Evolutionary conservation across 2,329 filamentous ascomycete species (phyloP).

Genomic region (Thermomyces lanuginosus): DNA sequence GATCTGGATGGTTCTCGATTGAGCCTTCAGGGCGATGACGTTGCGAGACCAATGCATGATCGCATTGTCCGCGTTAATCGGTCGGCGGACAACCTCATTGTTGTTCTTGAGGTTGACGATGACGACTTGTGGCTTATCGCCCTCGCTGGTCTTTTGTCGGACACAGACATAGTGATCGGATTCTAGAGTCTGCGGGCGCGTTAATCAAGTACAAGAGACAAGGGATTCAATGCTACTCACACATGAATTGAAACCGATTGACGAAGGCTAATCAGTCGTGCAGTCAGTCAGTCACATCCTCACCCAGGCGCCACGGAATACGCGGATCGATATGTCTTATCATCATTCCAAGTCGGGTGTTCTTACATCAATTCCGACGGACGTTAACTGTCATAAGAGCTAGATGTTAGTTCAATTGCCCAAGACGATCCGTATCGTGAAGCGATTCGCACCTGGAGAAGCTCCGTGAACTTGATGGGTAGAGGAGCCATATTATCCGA

Average conservation of each 20-base stretch:
- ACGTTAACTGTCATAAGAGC: constrained; percentile 31
- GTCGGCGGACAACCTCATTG: constrained; percentile 85
- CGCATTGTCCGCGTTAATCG: constrained; percentile 97
- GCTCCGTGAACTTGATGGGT: constrained; percentile 86
- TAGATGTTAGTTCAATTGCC: constrained; percentile 17
- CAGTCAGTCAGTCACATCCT: constrained; percentile 4
- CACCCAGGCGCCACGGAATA: background rate
- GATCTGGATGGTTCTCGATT: constrained; percentile 87
- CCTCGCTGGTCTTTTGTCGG: constrained; percentile 78
- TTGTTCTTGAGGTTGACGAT: constrained; percentile 96
- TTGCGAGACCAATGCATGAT: constrained; percentile 98
- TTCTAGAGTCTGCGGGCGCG: constrained; percentile 63
- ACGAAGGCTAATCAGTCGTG: constrained; percentile 36
- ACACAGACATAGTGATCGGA: constrained; percentile 94
- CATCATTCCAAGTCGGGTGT: too few species aligned
- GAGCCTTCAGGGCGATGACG: constrained; percentile 91
- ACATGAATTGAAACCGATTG: constrained; percentile 78
- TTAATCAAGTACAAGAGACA: constrained; percentile 10
- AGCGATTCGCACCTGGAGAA: constrained; percentile 51
- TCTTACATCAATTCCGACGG: constrained; percentile 37
- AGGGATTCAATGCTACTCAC: constrained; percentile 35
- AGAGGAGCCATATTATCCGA: constrained; percentile 43
- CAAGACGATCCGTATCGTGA: constrained; percentile 15
- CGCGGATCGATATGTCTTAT: background rate
- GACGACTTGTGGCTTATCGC: constrained; percentile 78